Percentiles rank a stretch among this genome's conserved stretches.
phyloP scores from a whole-genome alignment of 371 early-diverging fungal species.

The Cladochytrium tenue region DNA sequence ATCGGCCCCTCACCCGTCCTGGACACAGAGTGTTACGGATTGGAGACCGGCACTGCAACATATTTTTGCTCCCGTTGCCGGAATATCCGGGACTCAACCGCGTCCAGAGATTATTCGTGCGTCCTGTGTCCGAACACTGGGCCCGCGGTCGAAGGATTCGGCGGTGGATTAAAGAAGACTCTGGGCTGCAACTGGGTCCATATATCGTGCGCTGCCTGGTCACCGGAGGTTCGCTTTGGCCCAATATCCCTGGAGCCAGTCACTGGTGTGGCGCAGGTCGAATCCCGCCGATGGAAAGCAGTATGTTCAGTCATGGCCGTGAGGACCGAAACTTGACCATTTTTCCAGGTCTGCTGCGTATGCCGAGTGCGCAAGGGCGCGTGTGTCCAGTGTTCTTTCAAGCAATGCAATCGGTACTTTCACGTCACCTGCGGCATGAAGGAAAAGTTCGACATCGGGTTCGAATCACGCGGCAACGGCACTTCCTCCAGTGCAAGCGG shows the following conservation, averaged over 20 bases:
- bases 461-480: too few relatives aligned
- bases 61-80: not conserved
- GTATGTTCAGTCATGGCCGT: not conserved
- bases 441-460: constrained; percentile 27
- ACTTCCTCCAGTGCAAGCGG: too few relatives aligned
- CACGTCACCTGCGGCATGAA: constrained; percentile 30
- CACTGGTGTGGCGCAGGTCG: not conserved
- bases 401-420: constrained; percentile 15
- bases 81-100: not conserved
- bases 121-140: not conserved
- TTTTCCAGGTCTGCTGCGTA: not conserved
- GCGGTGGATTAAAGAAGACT: constrained; percentile 19
- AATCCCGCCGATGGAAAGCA: not conserved
- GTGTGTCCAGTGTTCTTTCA: not conserved
- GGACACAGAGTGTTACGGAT: not conserved
- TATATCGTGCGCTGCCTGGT: constrained; percentile 25
- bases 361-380: not conserved
- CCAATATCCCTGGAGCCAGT: not conserved
- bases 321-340: not conserved
- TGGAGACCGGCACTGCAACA: not conserved
- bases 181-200: constrained; percentile 39
- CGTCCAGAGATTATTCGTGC: not conserved
- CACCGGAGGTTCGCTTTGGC: constrained; percentile 20
- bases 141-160: not conserved
- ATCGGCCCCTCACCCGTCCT: not conserved